A percentile compares a stretch with the other conserved stretches of the same genome.
Conservation (phyloP, 257 asterid genomes). For the Primulina tabacum region DNA sequence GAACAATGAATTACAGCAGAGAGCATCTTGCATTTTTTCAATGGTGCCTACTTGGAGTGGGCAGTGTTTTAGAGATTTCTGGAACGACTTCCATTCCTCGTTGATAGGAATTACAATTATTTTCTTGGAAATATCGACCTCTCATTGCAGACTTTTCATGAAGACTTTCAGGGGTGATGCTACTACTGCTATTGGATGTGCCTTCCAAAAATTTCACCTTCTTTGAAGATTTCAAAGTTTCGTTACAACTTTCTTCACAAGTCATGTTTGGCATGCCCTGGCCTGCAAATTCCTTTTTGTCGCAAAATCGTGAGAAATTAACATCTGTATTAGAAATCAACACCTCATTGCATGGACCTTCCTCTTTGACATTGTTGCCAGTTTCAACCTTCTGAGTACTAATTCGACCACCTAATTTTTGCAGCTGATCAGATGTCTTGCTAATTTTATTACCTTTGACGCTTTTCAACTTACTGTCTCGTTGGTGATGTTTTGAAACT, state of each 20-base stretch:
- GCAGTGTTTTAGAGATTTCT: conserved; percentile 26
- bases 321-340: background rate
- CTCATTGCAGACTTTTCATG: conserved; percentile 25
- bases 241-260: background rate
- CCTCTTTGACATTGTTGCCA: background rate
- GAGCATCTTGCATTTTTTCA: conserved; percentile 39
- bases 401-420: background rate
- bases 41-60: conserved; percentile 26
- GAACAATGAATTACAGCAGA: conserved; percentile 44
- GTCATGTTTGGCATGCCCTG: background rate
- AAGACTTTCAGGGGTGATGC: conserved; percentile 19
- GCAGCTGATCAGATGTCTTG: background rate
- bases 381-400: background rate
- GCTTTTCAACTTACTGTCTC: background rate
- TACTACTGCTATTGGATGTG: background rate
- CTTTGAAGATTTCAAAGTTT: background rate
- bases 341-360: background rate
- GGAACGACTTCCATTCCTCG: conserved; percentile 25
- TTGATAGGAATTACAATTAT: conserved; percentile 21
- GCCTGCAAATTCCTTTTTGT: background rate
- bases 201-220: background rate
- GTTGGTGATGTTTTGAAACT: conserved; percentile 33
- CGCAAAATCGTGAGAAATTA: background rate
- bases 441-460: background rate
- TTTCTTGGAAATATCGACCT: conserved; percentile 22